phyloP scores from a whole-genome alignment of 805 yeast genomes.

The Komagataella ulmi region DNA sequence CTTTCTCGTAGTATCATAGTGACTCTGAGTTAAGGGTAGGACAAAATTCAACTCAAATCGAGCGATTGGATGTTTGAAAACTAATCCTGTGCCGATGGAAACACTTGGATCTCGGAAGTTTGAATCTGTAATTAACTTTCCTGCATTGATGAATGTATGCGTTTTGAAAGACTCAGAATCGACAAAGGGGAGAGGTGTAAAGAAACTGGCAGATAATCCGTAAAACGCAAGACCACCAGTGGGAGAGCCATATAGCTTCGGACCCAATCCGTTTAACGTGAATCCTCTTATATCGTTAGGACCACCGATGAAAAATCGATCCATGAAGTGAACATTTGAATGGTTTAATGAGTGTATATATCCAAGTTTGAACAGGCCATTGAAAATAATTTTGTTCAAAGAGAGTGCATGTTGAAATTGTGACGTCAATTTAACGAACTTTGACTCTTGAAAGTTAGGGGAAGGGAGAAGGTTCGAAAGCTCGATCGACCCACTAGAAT shows the following conservation, averaged over 20 bases:
- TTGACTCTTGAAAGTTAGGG: constrained; percentile 11
- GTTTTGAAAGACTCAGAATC: constrained; percentile 29
- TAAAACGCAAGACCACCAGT: constrained; percentile 39
- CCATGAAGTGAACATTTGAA: constrained; percentile 24
- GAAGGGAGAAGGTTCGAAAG: constrained; percentile 16
- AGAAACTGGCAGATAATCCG: constrained; percentile 30
- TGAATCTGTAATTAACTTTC: constrained; percentile 22
- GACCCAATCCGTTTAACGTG: constrained; percentile 38
- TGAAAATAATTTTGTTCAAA: constrained; percentile 7
- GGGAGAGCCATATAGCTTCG: constrained; percentile 33
- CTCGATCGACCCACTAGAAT: constrained; percentile 23
- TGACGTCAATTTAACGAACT: constrained; percentile 26
- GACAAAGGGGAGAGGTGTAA: constrained; percentile 28
- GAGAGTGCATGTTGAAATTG: constrained; percentile 23
- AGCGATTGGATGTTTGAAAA: constrained; percentile 44
- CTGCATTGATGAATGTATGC: constrained; percentile 35
- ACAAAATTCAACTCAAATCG: constrained; percentile 45
- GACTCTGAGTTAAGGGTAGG: constrained; percentile 29
- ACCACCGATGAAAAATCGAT: constrained; percentile 44
- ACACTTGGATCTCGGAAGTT: constrained; percentile 1
- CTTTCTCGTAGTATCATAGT: constrained; percentile 32
- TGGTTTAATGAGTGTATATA: constrained; percentile 8
- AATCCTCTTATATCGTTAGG: constrained; percentile 46
- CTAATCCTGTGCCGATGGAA: constrained; percentile 30
- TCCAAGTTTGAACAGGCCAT: constrained; percentile 14